phyloP scores from a whole-genome alignment of 163 green algal species.

The Volvox carteri region DNA sequence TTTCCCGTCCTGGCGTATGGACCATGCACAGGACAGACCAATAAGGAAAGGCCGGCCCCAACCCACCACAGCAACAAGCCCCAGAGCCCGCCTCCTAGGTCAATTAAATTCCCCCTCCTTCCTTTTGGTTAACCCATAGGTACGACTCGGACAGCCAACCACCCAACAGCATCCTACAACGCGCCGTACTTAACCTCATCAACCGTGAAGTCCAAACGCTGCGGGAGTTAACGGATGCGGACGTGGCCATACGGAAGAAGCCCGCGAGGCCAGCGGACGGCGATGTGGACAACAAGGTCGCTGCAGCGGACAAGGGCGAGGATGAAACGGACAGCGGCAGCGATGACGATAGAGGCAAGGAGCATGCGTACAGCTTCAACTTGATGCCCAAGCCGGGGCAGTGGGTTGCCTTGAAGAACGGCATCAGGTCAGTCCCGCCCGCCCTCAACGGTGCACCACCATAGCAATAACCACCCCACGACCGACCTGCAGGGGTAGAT shows the following conservation, averaged over 20 bases:
- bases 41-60: no score
- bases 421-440: conserved; percentile 50
- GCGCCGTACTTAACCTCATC: conserved; percentile 47
- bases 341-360: not conserved
- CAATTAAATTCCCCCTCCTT: not conserved
- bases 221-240: conserved; percentile 11
- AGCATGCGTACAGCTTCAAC: conserved; percentile 59
- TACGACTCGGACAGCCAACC: conserved; percentile 18
- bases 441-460: no score
- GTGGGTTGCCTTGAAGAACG: conserved; percentile 62
- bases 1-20: no score
- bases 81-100: not conserved
- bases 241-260: conserved; percentile 52
- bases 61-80: not conserved
- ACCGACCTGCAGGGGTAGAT: no score
- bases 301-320: not conserved
- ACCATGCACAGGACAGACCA: not conserved
- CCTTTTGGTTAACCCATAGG: not conserved
- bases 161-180: conserved; percentile 50
- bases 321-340: not conserved
- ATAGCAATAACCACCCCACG: no score
- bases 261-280: not conserved
- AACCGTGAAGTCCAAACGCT: conserved; percentile 33
- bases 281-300: no score
- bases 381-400: conserved; percentile 14